A percentile compares a stretch with the other conserved stretches of the same genome.
Evolutionary conservation across 2,329 filamentous ascomycete species (phyloP).

Genomic region (Dothistroma pini): DNA sequence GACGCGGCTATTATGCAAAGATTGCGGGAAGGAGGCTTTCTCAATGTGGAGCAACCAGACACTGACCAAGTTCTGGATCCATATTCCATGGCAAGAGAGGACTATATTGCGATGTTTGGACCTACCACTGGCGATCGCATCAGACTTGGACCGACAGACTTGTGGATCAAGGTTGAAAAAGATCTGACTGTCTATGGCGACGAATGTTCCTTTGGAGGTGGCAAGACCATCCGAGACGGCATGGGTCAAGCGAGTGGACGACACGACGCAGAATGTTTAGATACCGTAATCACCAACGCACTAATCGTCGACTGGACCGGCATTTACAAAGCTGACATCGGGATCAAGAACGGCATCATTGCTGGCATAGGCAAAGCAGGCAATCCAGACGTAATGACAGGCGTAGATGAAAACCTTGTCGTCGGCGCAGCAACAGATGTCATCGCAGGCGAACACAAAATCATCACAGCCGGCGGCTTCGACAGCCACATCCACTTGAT

Average conservation of each 20-base stretch:
- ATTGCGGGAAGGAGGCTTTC: constrained; percentile 70
- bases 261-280: constrained; percentile 66
- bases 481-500: constrained; percentile 94
- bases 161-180: constrained; percentile 87
- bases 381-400: constrained; percentile 96
- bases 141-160: constrained; percentile 73
- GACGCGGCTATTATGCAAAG: constrained; percentile 55
- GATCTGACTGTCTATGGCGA: constrained; percentile 84
- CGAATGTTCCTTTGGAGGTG: constrained; percentile 92
- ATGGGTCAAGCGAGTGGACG: constrained; percentile 90
- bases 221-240: constrained; percentile 88
- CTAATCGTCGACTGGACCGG: constrained; percentile 86
- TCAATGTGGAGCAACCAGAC: constrained; percentile 67
- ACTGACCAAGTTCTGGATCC: constrained; percentile 55
- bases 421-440: constrained; percentile 89
- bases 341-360: constrained; percentile 82
- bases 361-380: constrained; percentile 90
- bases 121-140: constrained; percentile 87
- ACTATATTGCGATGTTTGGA: constrained; percentile 87
- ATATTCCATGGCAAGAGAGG: constrained; percentile 69
- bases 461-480: constrained; percentile 84
- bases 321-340: constrained; percentile 96
- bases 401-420: constrained; percentile 72
- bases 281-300: constrained; percentile 85
- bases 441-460: constrained; percentile 83